Base-by-base conservation (phyloP, 2,329 filamentous ascomycete species). In the Verticillium nonalfalfae region DNA sequence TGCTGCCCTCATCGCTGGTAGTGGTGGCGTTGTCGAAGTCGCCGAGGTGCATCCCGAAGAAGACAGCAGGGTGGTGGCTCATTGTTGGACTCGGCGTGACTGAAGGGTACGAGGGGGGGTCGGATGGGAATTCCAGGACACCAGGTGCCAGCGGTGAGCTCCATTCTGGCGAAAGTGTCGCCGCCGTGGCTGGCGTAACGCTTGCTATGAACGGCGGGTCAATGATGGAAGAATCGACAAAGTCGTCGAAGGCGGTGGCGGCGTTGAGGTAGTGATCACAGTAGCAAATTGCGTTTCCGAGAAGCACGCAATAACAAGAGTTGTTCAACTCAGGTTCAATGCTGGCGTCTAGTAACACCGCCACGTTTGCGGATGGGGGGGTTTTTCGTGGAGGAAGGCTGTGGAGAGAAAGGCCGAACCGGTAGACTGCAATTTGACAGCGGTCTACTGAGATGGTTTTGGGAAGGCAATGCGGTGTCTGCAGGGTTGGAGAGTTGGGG, bases 61-160 rank as follows among this genome's bases (percentile, higher is more conserved):
- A 60, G 58, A 15, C n/a, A 21, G n/a, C 38, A 59, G 50, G 62
- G 60, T 62, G 50, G 56, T 58, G 64, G 64, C 61, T 65, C 57
- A 55, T 59, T 35, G 56, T 63, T 63, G 64, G 63, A 58, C 64
- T 66, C 63, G 50, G 55, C 26, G 57, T 61, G 52, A 50, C 64
- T 63, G 63, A 66, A 65, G 59, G 62, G 60, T 18, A 66, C 11
- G 59, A 66, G 63, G 63, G 64, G 63, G 61, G 65, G 63, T 50
- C 64, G 50, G 60, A 63, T 65, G 60, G 64, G 63, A 58, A 66
- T 63, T 57, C 64, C 64, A 60, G 65, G 64, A 59, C 63, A 66
- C 64, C 64, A 65, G 57, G 61, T 66, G 56, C 64, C 64, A 55
- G 61, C 61, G 63, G 63, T 60, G 60, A 65, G 57, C 63, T 66